A percentile compares a stretch with the other conserved stretches of the same genome.
These are phyloP conservation scores for Rubia balearica DNA, from an alignment of 305 asterid genomes.

Conservation along the genomic window DNA sequence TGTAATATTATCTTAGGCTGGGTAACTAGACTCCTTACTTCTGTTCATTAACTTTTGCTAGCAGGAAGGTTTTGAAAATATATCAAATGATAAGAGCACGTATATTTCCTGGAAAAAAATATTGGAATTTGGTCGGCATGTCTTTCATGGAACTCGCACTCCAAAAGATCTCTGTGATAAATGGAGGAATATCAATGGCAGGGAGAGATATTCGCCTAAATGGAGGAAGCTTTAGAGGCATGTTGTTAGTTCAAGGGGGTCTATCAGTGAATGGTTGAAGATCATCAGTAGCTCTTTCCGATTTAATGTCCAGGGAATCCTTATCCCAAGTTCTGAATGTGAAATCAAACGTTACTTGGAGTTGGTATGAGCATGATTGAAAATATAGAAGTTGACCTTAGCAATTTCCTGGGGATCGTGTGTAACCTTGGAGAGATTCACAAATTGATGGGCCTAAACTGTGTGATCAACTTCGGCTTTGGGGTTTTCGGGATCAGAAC, in stretches of 20 bases:
- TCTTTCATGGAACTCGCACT: slow-evolving; percentile 48
- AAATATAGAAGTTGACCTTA: neutral
- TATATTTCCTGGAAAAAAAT: slow-evolving; percentile 61
- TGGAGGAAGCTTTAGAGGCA: neutral
- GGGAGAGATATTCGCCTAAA: slow-evolving; percentile 12
- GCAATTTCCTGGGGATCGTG: too few relatives aligned
- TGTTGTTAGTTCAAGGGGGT: neutral
- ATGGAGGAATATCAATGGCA: slow-evolving; percentile 43
- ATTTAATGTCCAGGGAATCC: neutral
- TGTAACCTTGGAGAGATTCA: too few relatives aligned
- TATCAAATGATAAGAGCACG: slow-evolving; percentile 20
- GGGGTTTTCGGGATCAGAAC: too few relatives aligned
- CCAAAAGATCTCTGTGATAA: slow-evolving; percentile 66
- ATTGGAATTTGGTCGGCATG: slow-evolving; percentile 38
- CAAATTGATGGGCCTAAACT: too few relatives aligned
- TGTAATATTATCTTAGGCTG: neutral
- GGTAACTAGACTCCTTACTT: neutral
- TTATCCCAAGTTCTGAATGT: neutral
- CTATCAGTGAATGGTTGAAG: slow-evolving; percentile 2
- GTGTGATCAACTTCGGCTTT: too few relatives aligned
- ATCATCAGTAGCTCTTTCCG: neutral
- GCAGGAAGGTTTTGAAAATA: slow-evolving; percentile 48
- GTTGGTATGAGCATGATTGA: neutral
- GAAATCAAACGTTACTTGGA: neutral
- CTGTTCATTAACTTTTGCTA: slow-evolving; percentile 5